A percentile compares a stretch with the other conserved stretches of the same genome.
phyloP scores from a whole-genome alignment of 305 asterid genomes.

The Solanum hybrid region DNA sequence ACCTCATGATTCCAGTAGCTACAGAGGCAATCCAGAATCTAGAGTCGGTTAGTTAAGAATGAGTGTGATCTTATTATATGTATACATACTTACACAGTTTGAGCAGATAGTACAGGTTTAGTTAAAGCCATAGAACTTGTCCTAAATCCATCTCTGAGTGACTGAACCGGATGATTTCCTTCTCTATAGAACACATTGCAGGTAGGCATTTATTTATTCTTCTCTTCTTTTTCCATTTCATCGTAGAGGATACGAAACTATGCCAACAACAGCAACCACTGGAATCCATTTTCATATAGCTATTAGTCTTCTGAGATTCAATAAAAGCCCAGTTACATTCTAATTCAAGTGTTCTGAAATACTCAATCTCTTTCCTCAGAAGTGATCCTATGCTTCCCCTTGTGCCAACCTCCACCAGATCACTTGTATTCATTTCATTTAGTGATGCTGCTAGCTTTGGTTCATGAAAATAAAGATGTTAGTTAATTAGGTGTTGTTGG shows the following conservation, averaged over 20 bases:
- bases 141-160: conserved; percentile 14
- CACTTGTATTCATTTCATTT: conserved; percentile 26
- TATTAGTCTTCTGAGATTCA: conserved; percentile 22
- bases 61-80: background rate
- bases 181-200: conserved; percentile 36
- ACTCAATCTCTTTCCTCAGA: conserved; percentile 63
- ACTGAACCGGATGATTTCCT: conserved; percentile 37
- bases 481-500: background rate
- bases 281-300: conserved; percentile 16
- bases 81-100: background rate
- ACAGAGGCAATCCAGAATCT: background rate
- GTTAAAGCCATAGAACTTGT: background rate
- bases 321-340: conserved; percentile 26
- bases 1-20: background rate
- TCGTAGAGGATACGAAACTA: conserved; percentile 25
- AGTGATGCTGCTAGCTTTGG: background rate
- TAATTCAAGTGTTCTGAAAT: conserved; percentile 39
- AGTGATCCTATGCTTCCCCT: conserved; percentile 81
- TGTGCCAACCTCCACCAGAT: conserved; percentile 60
- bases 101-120: background rate
- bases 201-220: conserved; percentile 25
- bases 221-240: conserved; percentile 48
- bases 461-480: background rate
- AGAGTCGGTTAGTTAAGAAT: background rate
- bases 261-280: conserved; percentile 36